These are phyloP conservation scores for Boletus pseudopeckii DNA, from an alignment of 768 basidiomycete genomes.

Conservation along the genomic window DNA sequence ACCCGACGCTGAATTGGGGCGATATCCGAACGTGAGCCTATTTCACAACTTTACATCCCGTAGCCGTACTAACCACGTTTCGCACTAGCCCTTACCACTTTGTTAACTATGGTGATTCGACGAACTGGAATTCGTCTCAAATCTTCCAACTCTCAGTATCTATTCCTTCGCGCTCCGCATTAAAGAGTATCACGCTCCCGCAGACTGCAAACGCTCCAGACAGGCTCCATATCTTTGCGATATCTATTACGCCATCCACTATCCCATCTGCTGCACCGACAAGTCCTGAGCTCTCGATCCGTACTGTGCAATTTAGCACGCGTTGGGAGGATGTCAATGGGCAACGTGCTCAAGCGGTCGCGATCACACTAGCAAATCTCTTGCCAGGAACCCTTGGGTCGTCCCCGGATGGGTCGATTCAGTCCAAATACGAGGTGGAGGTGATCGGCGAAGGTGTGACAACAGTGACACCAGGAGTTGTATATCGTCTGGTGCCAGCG, in stretches of 20 bases:
- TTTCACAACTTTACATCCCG: neutral
- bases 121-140: conserved; percentile 41
- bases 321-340: conserved; percentile 43
- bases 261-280: conserved; percentile 23
- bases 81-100: conserved; percentile 44
- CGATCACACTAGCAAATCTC: conserved; percentile 51
- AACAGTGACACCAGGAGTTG: conserved; percentile 40
- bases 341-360: conserved; percentile 44
- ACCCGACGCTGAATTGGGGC: conserved; percentile 38
- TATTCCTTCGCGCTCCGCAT: conserved; percentile 37
- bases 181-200: conserved; percentile 47
- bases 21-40: conserved; percentile 41
- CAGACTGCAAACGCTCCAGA: conserved; percentile 19
- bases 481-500: conserved; percentile 46
- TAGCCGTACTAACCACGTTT: neutral
- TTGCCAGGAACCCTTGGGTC: conserved; percentile 33
- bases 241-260: conserved; percentile 38
- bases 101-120: conserved; percentile 30
- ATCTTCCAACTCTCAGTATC: conserved; percentile 46
- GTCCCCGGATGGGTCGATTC: conserved; percentile 31
- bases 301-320: conserved; percentile 42
- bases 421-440: conserved; percentile 34
- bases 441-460: conserved; percentile 37
- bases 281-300: conserved; percentile 37
- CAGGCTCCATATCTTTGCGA: conserved; percentile 45